Evolutionary conservation across 176 grass and related monocot species (phyloP), one percentile per base, ranked within the genome.

Genomic region (Avena sativa): DNA sequence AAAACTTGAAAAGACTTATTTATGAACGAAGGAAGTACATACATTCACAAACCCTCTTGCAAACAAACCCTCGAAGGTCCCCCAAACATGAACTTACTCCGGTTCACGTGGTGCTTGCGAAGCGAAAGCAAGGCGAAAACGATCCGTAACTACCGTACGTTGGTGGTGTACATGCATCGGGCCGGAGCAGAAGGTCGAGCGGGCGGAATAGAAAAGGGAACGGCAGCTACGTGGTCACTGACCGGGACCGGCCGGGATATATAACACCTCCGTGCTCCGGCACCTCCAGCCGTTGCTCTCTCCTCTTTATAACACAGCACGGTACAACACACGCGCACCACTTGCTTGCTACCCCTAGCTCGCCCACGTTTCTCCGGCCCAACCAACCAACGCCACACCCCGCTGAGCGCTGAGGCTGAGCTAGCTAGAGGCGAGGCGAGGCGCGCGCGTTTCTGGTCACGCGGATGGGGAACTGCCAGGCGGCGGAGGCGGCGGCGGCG

Each of bases 391-490:
- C 40, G 40, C 40, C 40, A 43, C 40, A 43, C 40, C 40, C 5
- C 40, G 40, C 40, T 43, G 40, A 43, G 40, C 40, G 40, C 40
- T 43, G 40, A 43, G 40, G 40, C 14, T 30, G 28, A 1, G 62
- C 25, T 16, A 34, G 64, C 64, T 0, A 67, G 64, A 34, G 49
- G 49, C 69, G 64, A 34, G 49, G 49, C 69, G 69, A 30, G 12
- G 25, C 26, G 26, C 21, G 2, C 61, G 21, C 17, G 40, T 1
- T 43, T 6, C 40, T 73, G 70, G 70, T 73, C 70, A 73, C 70
- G n/a, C 40, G 11, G 20, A 98, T 98, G 96, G 96, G 96, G 17
- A 98, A 98, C 66, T 98, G 96, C 72, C 97, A 98, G 84, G 97
- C 92, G 79, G 87, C 97, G 61, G 97, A 98, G 92, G 90, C 64